Conservation (phyloP, 768 basidiomycete species). For the Boletales sp. region DNA sequence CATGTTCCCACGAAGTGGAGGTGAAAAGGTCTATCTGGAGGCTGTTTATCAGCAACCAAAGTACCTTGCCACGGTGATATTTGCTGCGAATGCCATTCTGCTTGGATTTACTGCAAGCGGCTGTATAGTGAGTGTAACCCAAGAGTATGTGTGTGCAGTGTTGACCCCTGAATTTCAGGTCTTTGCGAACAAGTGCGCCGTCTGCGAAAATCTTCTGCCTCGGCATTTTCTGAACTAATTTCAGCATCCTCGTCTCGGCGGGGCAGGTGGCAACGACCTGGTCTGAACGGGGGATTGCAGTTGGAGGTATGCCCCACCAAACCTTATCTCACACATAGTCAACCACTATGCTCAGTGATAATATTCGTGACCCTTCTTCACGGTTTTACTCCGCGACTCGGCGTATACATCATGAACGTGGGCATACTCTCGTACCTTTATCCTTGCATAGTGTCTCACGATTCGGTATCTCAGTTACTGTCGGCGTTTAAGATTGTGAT, state of each 20-base stretch:
- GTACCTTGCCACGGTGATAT: conserved; percentile 47
- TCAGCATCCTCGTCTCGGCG: conserved; percentile 48
- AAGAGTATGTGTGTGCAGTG: neutral
- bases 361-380: conserved; percentile 47
- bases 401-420: conserved; percentile 52
- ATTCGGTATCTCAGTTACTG: conserved; percentile 28
- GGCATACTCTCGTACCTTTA: conserved; percentile 1
- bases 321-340: neutral
- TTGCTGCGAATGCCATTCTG: conserved; percentile 46
- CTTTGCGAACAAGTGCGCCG: conserved; percentile 34
- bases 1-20: conserved; percentile 60
- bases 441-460: conserved; percentile 9
- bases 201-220: neutral
- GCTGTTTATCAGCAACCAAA: conserved; percentile 47
- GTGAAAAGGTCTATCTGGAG: conserved; percentile 63
- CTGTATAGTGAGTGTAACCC: conserved; percentile 42
- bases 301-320: conserved; percentile 39
- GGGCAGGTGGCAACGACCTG: conserved; percentile 40
- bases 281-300: conserved; percentile 55
- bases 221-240: neutral
- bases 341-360: conserved; percentile 36
- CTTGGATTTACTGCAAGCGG: conserved; percentile 40
- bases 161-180: conserved; percentile 15
- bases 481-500: conserved; percentile 54
- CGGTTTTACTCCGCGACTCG: conserved; percentile 46